Base-by-base conservation (phyloP, 768 basidiomycete species). In the Mycena galericulata region DNA sequence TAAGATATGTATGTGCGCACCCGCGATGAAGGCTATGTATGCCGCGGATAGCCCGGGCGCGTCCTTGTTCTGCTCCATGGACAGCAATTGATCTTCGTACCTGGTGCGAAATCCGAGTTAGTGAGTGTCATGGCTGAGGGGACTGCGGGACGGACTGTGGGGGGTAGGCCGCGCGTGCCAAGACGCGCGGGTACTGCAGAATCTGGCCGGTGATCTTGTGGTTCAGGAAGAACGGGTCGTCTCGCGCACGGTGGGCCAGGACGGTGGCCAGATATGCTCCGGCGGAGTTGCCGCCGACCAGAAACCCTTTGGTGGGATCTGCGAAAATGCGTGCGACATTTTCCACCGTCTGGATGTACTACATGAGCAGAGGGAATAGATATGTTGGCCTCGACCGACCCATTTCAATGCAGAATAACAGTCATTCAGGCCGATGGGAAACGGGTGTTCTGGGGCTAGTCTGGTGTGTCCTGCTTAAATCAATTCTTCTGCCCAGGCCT, bases 371-470 rank as follows among this genome's bases (percentile, higher is more conserved):
- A 15, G 32, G 30, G 15, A 34, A 26, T 7, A 38, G 32, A 10
- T 20, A 9, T 7, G 22, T 29, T 15, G 27, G 20, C 22, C 34
- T 7, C 34, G 17, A 30, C 53, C 3, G 9, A 56, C 65, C 65
- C 65, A 67, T 53, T 67, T 67, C 26, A 67, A 17, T 20, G 58
- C 65, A 0, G 65, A 29, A 29, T 53, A 67, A 43, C 47, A 45
- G 51, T 67, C 65, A 20, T 67, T 61, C 30, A 67, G 15, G 27
- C 51, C 49, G 8, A 57, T 60, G 30, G 65, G 65, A 27, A 60
- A 51, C 1, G 38, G 65, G 38, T 54, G 40, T 20, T 60, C 65
- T 17, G 65, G 65, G 2, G 65, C 65, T 9, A 67, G 57, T 40
- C 65, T 67, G 45, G 34, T 36, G 34, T 14, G 34, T 36, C 34